Percentiles rank a stretch among this genome's conserved stretches.
Evolutionary conservation across 2,329 filamentous ascomycete genomes (phyloP).

Genomic region (Aspergillus hiratsukae): DNA sequence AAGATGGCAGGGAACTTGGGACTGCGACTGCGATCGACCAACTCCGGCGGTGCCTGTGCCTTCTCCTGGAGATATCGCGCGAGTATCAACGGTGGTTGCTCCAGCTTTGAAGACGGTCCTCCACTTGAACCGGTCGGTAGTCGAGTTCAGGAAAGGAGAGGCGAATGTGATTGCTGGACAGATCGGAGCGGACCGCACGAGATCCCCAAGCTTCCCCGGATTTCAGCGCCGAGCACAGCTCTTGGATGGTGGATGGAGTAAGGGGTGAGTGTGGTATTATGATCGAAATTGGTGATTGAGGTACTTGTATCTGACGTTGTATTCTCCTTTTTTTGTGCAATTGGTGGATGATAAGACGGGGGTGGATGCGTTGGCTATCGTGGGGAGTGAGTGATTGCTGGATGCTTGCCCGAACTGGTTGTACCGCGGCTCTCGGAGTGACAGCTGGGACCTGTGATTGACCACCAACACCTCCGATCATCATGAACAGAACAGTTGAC

Average conservation of each 20-base stretch:
- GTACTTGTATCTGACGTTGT: neutral
- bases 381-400: conserved; percentile 1
- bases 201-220: conserved; percentile 15
- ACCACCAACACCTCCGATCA: neutral
- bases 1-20: conserved; percentile 20
- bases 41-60: conserved; percentile 18
- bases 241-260: neutral
- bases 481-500: neutral
- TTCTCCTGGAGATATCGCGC: conserved; percentile 23
- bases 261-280: neutral
- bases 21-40: conserved; percentile 14
- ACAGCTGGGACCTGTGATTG: conserved; percentile 23
- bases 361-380: conserved; percentile 7
- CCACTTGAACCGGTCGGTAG: neutral
- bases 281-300: neutral
- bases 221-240: conserved; percentile 3
- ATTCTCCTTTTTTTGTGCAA: neutral
- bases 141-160: neutral
- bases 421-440: conserved; percentile 32
- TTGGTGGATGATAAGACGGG: neutral
- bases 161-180: neutral
- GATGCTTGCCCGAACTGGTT: conserved; percentile 7
- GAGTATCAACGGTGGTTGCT: neutral
- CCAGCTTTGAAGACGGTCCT: neutral
- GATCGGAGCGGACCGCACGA: neutral